Evolutionary conservation across 2,329 filamentous ascomycete species (phyloP), one percentile per base, ranked within the genome.

Genomic region (Penicillium sp.): DNA sequence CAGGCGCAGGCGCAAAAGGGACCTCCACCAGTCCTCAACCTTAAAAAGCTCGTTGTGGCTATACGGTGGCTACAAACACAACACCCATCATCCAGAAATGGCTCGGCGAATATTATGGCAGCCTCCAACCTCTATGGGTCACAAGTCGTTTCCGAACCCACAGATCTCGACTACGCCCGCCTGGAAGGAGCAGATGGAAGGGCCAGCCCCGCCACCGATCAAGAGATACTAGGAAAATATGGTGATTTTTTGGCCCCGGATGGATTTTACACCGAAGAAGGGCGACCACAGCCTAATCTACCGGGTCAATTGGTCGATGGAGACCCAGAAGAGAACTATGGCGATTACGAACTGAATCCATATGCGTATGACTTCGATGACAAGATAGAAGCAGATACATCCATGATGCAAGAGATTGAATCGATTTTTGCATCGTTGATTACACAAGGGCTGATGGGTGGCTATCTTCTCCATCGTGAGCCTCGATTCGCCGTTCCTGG

Each of bases 401-500:
- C 34, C 80, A 84, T 76, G 48, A 71, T 76, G 67, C 66, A 63
- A 14, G 87, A 90, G 63, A 79, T 95, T n/a, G 91, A 96, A 74
- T 85, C 85, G 43, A 85, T 90, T 47, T 81, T 95, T 13, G 85
- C 89, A 0, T 87, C 87, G 11, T 81, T 97, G 13, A 83, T 95
- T 20, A 85, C 89, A 48, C 90, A 96, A 72, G 90, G 89, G 0
- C 78, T 96, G 24, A 80, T 97, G 69, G 86, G 88, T 63, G 93
- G 92, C 2, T 97, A 92, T 68, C 82, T 97, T 29, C 89, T 89
- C 16, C 90, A 95, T 66, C 83, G 83, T 26, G 85, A 87, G 67
- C 82, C 83, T 42, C 86, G 89, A 47, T 92, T 97, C 67, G 92
- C 91, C 13, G 89, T 97, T 42, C 85, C 89, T 50, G 92, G 92